Percentiles rank a stretch among this genome's conserved stretches.
Conservation (phyloP, 345 rosid species). For the Gossypium australe region DNA sequence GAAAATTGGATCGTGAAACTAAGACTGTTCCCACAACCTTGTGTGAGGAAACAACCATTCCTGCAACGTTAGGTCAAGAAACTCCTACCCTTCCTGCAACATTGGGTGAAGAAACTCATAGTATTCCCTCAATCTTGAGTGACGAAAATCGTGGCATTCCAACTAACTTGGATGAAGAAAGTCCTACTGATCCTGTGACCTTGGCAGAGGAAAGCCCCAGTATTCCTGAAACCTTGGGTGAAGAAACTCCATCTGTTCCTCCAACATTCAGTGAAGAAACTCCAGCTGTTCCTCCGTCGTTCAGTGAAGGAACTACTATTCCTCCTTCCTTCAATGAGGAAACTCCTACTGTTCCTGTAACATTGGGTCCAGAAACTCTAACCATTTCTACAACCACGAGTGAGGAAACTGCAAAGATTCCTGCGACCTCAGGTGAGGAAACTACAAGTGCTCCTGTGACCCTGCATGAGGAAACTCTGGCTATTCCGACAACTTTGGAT, state of each 20-base stretch:
- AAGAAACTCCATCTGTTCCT: not conserved
- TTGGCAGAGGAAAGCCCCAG: not conserved
- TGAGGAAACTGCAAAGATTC: not conserved
- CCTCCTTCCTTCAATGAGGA: not conserved
- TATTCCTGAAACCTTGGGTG: not conserved
- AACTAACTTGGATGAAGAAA: not conserved
- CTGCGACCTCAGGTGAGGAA: not conserved
- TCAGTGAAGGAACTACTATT: not conserved
- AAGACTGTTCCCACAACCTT: too few species aligned
- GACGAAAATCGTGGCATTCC: too few species aligned
- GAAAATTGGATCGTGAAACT: too few species aligned
- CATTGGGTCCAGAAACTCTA: not conserved
- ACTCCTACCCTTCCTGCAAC: not conserved
- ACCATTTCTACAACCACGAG: not conserved
- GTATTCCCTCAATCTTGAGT: too few species aligned
- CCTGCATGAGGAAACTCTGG: conserved; percentile 10
- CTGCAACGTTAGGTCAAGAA: not conserved
- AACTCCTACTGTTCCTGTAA: not conserved
- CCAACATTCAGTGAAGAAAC: not conserved
- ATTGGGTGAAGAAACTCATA: not conserved
- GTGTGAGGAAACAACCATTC: too few species aligned
- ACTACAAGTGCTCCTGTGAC: not conserved
- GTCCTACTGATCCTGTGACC: not conserved
- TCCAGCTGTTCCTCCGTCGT: not conserved
- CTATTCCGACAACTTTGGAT: not conserved